Percentiles rank a stretch among this genome's conserved stretches.
Conservation (phyloP, 345 rosid genomes). For the Brassica napus region DNA sequence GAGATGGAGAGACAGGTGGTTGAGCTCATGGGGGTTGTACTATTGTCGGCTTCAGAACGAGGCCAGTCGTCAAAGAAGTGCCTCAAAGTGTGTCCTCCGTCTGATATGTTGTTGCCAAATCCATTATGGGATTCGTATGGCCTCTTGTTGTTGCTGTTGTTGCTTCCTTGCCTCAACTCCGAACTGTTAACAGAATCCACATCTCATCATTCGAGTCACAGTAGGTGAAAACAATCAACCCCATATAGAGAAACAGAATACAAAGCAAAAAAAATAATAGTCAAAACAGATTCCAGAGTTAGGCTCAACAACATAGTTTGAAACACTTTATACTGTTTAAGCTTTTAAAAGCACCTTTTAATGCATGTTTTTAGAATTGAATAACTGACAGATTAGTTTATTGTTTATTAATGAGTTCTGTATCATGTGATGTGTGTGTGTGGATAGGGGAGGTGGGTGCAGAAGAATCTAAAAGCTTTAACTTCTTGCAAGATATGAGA, state of each 20-base stretch:
- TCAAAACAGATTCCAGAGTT: constrained; percentile 5
- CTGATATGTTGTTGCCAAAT: constrained; percentile 40
- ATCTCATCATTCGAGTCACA: constrained; percentile 4
- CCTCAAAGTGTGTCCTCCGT: constrained; percentile 67
- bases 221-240: background rate
- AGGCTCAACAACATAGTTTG: constrained; percentile 3
- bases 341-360: constrained; percentile 27
- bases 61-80: constrained; percentile 97
- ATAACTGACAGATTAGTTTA: background rate
- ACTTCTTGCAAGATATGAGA: constrained; percentile 41
- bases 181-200: constrained; percentile 40
- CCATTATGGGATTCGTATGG: constrained; percentile 47
- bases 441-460: constrained; percentile 58
- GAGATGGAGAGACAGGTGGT: constrained; percentile 69
- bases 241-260: background rate
- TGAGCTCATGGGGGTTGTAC: constrained; percentile 44
- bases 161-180: constrained; percentile 46
- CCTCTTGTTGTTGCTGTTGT: constrained; percentile 40
- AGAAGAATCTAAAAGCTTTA: constrained; percentile 56
- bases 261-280: background rate
- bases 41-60: constrained; percentile 50
- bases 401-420: background rate
- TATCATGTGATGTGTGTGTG: constrained; percentile 42
- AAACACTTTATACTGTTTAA: background rate
- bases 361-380: background rate